Base-by-base conservation (phyloP, 176 grass and related monocot genomes). In the Bolboschoenus planiculmis region DNA sequence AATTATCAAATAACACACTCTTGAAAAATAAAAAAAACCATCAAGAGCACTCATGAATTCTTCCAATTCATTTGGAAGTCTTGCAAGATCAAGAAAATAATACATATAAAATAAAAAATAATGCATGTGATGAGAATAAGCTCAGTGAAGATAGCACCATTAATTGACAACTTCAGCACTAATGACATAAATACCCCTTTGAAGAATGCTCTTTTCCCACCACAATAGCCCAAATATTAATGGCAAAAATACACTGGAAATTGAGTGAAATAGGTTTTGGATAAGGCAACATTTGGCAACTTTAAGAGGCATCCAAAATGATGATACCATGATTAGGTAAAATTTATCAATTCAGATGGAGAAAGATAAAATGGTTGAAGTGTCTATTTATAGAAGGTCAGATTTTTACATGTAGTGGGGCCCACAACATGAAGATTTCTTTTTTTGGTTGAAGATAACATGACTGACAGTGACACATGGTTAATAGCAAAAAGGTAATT, bases 81-180 rank as follows among this genome's bases (percentile, higher is more conserved):
- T 70, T 70, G 64, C 64, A 70, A 70, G 64, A 39, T 70, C 64
- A 70, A 70, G 64, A 70, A 70, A 4, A 16, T 20, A 39, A 36
- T 39, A 70, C n/a, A 70, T 36, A 37, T 5, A 37, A 11, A 68
- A n/a, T 16, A 18, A 37, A 68, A 35, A 4, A 37, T 16, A 68
- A 36, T 34, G 36, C n/a, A n/a, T n/a, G n/a, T n/a, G n/a, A n/a
- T n/a, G n/a, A 34, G 18, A 70, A 70, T 4, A 70, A 70, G 64
- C 64, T 70, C 64, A 70, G 64, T 37, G 14, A 39, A 39, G 64
- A 70, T 70, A 70, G 64, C 64, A 34, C 36, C 64, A 39, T 70
- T 36, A 10, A 21, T 57, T 57, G n/a, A 24, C 36, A 70, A 39
- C 24, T 35, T 70, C 2, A 34, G 4, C 39, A n/a, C 10, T 0